phyloP scores from a whole-genome alignment of 2,329 filamentous ascomycete genomes.

The Botrytis paeoniae region DNA sequence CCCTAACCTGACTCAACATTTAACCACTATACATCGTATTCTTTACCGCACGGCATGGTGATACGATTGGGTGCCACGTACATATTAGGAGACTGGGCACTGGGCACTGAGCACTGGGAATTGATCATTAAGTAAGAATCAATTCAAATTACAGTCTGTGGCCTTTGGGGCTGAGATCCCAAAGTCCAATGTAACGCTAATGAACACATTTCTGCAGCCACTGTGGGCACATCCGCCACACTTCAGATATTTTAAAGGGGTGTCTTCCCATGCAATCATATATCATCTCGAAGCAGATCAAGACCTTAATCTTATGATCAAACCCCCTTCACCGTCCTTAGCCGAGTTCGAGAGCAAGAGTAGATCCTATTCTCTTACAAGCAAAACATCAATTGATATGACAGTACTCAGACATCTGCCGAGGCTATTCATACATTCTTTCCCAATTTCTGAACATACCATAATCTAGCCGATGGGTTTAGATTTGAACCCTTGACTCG shows the following conservation, averaged over 20 bases:
- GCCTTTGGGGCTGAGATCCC: background rate
- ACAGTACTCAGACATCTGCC: background rate
- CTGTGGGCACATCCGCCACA: background rate
- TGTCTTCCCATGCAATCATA: background rate
- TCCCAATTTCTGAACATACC: background rate
- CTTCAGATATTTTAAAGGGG: background rate
- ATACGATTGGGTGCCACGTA: background rate
- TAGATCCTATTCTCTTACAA: background rate
- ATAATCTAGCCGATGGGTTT: background rate
- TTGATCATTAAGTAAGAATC: background rate
- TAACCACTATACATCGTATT: background rate
- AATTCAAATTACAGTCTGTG: background rate
- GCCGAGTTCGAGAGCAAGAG: background rate
- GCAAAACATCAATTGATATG: background rate
- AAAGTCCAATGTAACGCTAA: background rate
- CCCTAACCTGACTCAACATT: background rate
- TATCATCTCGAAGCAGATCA: constrained; percentile 11
- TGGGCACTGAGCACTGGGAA: background rate
- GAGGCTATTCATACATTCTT: background rate
- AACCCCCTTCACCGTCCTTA: constrained; percentile 13
- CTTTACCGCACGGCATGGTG: background rate
- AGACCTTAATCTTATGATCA: constrained; percentile 1
- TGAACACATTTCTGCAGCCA: constrained; percentile 1
- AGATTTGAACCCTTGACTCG: background rate
- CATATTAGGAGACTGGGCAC: background rate